Base-by-base conservation (phyloP, 31 red algal species). In the Bonnemaisonia californica region DNA sequence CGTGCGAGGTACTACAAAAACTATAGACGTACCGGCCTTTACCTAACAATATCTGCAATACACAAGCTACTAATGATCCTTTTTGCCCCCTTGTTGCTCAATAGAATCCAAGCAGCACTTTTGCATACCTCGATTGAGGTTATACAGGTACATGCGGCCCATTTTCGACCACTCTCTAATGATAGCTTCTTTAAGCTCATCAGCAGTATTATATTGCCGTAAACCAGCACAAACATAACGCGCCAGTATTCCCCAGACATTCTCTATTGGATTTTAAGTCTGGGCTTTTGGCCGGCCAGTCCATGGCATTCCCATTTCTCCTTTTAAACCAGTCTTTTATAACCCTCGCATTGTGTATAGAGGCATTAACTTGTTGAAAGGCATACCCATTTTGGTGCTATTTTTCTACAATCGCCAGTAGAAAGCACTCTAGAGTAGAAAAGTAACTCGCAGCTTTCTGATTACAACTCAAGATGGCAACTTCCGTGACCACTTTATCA, bases 191-290 rank as follows among this genome's bases (percentile, higher is more conserved):
- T 34, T 8, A 34, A 70, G 66, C 0, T 70, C 66, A 9, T 41
- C 9, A 4, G 38, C 66, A 39, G 9, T 41, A 8, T 41, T 19
- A 41, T 40, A 41, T 19, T 70, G 66, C 9, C 22, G 4, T 0
- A 41, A 0, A 40, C 0, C 23, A 0, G 7, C 0, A 19, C 19
- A 70, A 5, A 70, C 22, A 22, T 0, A 26, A 7, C 66, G 9
- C 11, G 71, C 71, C 26, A 76, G 71, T 23, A 76, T 11, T 7
- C 45, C 71, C 71, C 71, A 58, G 33, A 76, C 0, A 56, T 76
- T 21, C 41, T 76, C 12, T 0, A 76, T 56, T 29, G 1, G 38
- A 40, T n/a, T 76, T 76, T 58, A 59, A 55, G 12, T 59, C 71
- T 8, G 41, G 41, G 12, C 5, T 21, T 32, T 56, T 76, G 0